Conservation (phyloP, 371 early-diverging fungal species). For the Batrachochytrium dendrobatidis region DNA sequence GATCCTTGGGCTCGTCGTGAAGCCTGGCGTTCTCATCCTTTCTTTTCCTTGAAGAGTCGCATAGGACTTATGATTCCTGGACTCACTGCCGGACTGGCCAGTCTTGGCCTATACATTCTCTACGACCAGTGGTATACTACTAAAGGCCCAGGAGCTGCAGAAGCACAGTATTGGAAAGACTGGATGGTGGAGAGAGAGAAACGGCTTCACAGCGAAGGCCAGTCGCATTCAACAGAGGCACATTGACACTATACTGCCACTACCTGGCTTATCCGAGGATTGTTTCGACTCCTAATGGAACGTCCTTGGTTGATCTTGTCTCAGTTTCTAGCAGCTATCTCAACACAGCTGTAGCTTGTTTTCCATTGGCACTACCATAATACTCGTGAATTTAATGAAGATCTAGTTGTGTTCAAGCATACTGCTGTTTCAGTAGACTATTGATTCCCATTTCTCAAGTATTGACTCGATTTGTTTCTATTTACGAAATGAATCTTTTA, state of each 20-base stretch:
- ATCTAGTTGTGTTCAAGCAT: too few species aligned
- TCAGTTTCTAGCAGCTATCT: too few species aligned
- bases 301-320: too few species aligned
- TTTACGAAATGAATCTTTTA: too few species aligned
- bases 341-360: too few species aligned
- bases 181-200: slow-evolving; percentile 37
- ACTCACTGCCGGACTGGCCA: slow-evolving; percentile 69
- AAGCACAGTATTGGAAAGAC: slow-evolving; percentile 32
- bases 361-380: too few species aligned
- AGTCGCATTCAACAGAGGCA: slow-evolving; percentile 15
- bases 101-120: slow-evolving; percentile 70
- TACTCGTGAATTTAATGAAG: too few species aligned
- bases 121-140: slow-evolving; percentile 56
- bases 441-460: too few species aligned
- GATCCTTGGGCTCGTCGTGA: slow-evolving; percentile 80
- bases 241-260: slow-evolving; percentile 10
- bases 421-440: too few species aligned
- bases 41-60: slow-evolving; percentile 59
- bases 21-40: slow-evolving; percentile 74
- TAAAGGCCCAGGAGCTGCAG: slow-evolving; percentile 29
- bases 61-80: slow-evolving; percentile 73
- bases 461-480: too few species aligned
- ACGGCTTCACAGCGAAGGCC: slow-evolving; percentile 25
- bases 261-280: too few species aligned
- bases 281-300: too few species aligned